Evolutionary conservation across 2,329 filamentous ascomycete species (phyloP), one percentile per base, ranked within the genome.

Genomic region (Paramyrothecium sp.): DNA sequence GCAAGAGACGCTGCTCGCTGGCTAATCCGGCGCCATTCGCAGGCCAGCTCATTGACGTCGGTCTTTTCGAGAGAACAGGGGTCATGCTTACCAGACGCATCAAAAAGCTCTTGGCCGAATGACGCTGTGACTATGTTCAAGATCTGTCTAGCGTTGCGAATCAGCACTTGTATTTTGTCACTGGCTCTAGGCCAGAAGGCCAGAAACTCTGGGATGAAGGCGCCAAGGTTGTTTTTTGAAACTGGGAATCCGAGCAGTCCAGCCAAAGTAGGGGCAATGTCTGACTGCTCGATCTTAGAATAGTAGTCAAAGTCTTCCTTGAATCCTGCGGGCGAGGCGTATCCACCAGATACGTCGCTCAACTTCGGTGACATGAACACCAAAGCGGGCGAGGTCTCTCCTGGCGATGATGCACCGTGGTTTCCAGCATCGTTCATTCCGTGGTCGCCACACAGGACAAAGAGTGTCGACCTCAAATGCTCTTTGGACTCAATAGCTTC

Each of bases 391-490:
- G 94, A 97, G 2, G 95, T 98, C 77, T 99, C 95, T 48, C 95
- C 94, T 2, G 92, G 85, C 0, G 93, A 93, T 11, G 94, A 97
- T 44, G 94, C 95, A 30, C 95, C 95, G 70, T 99, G 95, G 64
- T 98, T 98, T 2, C 95, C 95, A 20, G 91, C 95, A 65, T 98
- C 94, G 65, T 98, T 99, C 95, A 99, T 99, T n/a, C 95, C 95
- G 70, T 99, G 95, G 67, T 99, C 96, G 56, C 95, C 95, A 56
- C 89, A 92, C 7, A 99, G 76, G 3, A 99, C 87, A 50, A 99
- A 82, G 2, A 99, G 77, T 0, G 94, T 92, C 4, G 90, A 89
- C 33, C 84, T 70, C 1, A 97, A 84, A 71, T 97, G 89, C 1
- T 82, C 70, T 56, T 90, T 76, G 3, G 81, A 81, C 67, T 89